A percentile compares a stretch with the other conserved stretches of the same genome.
phyloP scores from a whole-genome alignment of 2,329 filamentous ascomycete genomes.

The Thielaviopsis euricoi region DNA sequence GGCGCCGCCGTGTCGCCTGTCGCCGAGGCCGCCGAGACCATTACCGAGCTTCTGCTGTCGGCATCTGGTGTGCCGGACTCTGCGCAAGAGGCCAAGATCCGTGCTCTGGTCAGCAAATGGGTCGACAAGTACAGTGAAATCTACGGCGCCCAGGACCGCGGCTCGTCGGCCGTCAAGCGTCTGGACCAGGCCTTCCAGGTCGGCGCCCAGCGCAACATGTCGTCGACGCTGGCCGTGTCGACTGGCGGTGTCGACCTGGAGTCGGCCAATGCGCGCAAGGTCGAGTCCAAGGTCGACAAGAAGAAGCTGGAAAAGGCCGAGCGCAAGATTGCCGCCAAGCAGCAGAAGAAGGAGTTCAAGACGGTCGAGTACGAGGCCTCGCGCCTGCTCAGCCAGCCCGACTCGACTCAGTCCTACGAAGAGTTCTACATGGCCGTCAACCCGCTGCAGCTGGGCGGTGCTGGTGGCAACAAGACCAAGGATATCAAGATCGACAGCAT shows the following conservation, averaged over 20 bases:
- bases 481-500: constrained; percentile 96
- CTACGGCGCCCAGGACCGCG: constrained; percentile 54
- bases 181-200: constrained; percentile 93
- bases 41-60: constrained; percentile 80
- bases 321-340: constrained; percentile 91
- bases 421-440: constrained; percentile 99
- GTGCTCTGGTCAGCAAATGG: constrained; percentile 76
- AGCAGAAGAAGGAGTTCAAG: constrained; percentile 97
- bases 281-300: constrained; percentile 91
- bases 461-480: constrained; percentile 75
- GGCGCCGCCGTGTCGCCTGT: constrained; percentile 55
- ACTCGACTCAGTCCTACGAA: constrained; percentile 82
- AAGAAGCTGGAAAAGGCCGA: constrained; percentile 99
- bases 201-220: constrained; percentile 85
- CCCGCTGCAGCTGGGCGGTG: constrained; percentile 67
- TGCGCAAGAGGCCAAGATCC: constrained; percentile 61
- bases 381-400: constrained; percentile 65
- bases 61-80: constrained; percentile 70
- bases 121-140: constrained; percentile 62
- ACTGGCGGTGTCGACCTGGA: constrained; percentile 79
- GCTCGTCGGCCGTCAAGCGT: constrained; percentile 62
- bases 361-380: constrained; percentile 96
- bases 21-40: constrained; percentile 63
- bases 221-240: constrained; percentile 78
- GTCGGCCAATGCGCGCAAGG: constrained; percentile 79